phyloP scores from a whole-genome alignment of 2,329 filamentous ascomycete species.

The Talaromyces sp. region DNA sequence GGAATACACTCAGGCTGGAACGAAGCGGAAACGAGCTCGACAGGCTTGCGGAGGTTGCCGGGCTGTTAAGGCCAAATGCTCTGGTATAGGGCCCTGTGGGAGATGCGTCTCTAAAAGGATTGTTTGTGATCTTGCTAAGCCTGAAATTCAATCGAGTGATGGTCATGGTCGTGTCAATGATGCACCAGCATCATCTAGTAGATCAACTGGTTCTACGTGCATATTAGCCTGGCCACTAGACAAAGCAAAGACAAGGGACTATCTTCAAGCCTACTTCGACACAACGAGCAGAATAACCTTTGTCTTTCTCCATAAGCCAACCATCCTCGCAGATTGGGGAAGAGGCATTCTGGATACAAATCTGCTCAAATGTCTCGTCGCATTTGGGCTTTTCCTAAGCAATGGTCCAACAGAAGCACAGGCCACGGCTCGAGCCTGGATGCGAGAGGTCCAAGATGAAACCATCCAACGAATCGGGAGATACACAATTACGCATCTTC shows the following conservation, averaged over 20 bases:
- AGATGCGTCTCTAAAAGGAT: background rate
- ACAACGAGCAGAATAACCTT: background rate
- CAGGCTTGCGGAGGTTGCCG: background rate
- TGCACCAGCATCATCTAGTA: background rate
- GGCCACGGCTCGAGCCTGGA: background rate
- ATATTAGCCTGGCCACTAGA: background rate
- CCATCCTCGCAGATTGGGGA: background rate
- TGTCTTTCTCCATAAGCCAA: background rate
- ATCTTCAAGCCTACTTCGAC: background rate
- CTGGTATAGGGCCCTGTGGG: background rate
- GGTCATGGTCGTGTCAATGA: background rate
- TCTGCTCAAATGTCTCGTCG: background rate
- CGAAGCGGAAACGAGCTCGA: background rate
- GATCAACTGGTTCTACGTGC: background rate
- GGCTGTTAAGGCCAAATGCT: background rate
- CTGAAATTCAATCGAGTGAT: background rate
- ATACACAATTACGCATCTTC: background rate
- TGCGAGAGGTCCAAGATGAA: background rate
- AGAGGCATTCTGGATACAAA: background rate
- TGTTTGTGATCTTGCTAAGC: background rate
- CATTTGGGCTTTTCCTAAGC: background rate
- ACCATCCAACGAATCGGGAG: background rate
- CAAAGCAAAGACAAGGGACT: background rate
- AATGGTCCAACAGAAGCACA: background rate
- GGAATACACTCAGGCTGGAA: background rate